phyloP scores from a whole-genome alignment of 176 grass and related monocot species.

The Dendrocalamus sinicus region DNA sequence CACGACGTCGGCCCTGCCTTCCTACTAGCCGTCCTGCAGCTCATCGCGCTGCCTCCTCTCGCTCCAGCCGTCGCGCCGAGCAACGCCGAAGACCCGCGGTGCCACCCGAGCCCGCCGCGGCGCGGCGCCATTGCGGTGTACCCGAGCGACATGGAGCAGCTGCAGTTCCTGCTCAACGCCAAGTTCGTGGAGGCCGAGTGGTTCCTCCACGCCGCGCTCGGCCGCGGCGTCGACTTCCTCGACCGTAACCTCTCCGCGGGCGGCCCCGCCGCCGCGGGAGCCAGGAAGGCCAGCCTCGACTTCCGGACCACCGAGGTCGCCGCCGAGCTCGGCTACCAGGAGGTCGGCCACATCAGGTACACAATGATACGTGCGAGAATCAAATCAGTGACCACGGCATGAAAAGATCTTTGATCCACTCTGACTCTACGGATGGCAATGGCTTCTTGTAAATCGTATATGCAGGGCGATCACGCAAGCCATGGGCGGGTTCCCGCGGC shows the following conservation, averaged over 20 bases:
- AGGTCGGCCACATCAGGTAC: conserved; percentile 70
- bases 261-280: conserved; percentile 53
- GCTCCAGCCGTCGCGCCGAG: neutral
- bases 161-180: conserved; percentile 82
- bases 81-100: conserved; percentile 40
- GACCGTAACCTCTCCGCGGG: conserved; percentile 53
- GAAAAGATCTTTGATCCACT: neutral
- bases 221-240: conserved; percentile 61
- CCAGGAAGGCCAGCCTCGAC: conserved; percentile 56
- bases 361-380: neutral
- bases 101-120: conserved; percentile 41
- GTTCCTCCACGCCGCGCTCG: conserved; percentile 74
- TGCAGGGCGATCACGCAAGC: conserved; percentile 58
- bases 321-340: conserved; percentile 84
- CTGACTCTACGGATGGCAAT: neutral
- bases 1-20: neutral
- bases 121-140: conserved; percentile 48
- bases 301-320: conserved; percentile 57
- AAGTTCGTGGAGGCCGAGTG: conserved; percentile 84
- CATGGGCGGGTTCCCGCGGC: conserved; percentile 81
- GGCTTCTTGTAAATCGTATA: neutral
- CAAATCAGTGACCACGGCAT: neutral
- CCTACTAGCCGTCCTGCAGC: conserved; percentile 11
- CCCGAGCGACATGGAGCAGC: conserved; percentile 64
- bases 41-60: neutral